Evolutionary conservation across 148 eudicot species (phyloP), one percentile per base, ranked within the genome.

Genomic region (Chenopodium suecicum): DNA sequence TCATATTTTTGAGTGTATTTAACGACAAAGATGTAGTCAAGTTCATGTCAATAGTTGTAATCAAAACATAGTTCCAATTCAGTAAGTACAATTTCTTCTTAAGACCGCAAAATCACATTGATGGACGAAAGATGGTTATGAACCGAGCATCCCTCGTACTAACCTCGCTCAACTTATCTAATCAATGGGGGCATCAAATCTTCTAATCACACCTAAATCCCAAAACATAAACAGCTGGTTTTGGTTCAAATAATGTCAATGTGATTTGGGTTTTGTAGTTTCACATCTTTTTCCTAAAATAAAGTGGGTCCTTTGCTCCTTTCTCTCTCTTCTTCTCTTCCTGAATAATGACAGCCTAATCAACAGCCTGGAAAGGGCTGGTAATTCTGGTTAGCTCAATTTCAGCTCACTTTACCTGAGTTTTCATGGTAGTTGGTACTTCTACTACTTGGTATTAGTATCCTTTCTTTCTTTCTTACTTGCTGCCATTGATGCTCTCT

Each of bases 301-400:
- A 9, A 13, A 2, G 89, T 90, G 86, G 94, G 90, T 62, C 91
- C 50, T 34, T 69, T 41, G 44, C 44, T 41, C 44, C 44, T 41
- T 41, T 41, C 44, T 41, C 44, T 41, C 44, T 41, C 44, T 41
- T 41, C 44, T 41, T 79, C 78, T 74, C 44, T 41, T 37, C 27
- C 58, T 58, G 79, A 86, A 64, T 83, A 80, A 78, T 86, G 90
- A 89, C 92, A 93, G 92, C 86, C 89, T 91, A 85, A 88, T 87
- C 85, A 88, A 92, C 95, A 94, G 98, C 95, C 98, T 94, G 98
- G 86, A 92, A 92, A 94, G 94, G 84, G 89, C 84, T 92, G 82
- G 64, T 60, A 86, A 50, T 73, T 85, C 84, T 82, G 77, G 82
- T 78, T 84, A 75, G 80, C 90, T 85, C 46, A 84, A 86, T 84